Evolutionary conservation across 176 grass and related monocot species (phyloP).

Genomic region (Elaeis guineensis): DNA sequence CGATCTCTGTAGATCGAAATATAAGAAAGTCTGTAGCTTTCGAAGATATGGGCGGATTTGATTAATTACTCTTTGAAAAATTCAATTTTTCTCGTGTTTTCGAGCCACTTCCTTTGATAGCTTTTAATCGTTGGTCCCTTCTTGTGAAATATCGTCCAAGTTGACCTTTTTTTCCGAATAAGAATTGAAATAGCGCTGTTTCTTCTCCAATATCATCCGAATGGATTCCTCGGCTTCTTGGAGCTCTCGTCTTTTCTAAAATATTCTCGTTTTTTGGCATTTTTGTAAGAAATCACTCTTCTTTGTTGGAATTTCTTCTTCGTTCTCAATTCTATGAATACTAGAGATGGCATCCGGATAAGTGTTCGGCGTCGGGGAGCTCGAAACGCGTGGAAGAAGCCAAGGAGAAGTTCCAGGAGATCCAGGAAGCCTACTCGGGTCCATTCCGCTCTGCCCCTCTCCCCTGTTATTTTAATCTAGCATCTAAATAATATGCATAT

Average conservation of each 20-base stretch:
- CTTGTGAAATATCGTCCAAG: too few species aligned
- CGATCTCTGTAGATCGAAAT: too few species aligned
- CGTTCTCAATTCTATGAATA: constrained; percentile 2
- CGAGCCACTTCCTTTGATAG: not conserved
- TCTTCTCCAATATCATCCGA: too few species aligned
- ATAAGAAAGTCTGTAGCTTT: too few species aligned
- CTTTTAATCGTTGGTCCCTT: too few species aligned
- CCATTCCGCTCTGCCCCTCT: constrained; percentile 13
- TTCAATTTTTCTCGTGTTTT: not conserved
- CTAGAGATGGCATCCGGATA: constrained; percentile 96
- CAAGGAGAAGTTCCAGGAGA: constrained; percentile 97
- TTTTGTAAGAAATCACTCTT: too few species aligned
- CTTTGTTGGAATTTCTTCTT: constrained; percentile 8
- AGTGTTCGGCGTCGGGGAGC: constrained; percentile 57
- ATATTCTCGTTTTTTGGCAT: too few species aligned
- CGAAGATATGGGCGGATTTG: not conserved
- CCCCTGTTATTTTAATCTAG: constrained; percentile 4
- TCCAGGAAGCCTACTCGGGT: constrained; percentile 88
- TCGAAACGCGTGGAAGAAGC: constrained; percentile 52
- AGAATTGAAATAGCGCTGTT: too few species aligned
- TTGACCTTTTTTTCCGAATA: too few species aligned
- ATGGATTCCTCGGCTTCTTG: too few species aligned
- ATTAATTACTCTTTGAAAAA: not conserved
- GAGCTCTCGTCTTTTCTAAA: too few species aligned
- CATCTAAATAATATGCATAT: too few species aligned